These are phyloP conservation scores for Fusarium tupiense DNA, from an alignment of 2,329 filamentous ascomycete genomes.

Conservation along the genomic window DNA sequence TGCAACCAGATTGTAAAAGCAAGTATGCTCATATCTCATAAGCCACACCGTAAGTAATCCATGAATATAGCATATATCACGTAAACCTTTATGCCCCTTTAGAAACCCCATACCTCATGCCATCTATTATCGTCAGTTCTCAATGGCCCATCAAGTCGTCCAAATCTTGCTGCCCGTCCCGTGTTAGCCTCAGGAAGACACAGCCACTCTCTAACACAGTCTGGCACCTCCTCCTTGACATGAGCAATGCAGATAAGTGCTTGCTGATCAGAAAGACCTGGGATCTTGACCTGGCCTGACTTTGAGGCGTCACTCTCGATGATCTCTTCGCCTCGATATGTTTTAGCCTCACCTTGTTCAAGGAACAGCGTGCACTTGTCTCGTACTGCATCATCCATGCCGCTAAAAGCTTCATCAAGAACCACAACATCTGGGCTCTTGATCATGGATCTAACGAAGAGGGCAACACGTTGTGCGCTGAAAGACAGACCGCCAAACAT, in stretches of 20 bases:
- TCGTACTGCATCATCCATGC: slow-evolving; percentile 83
- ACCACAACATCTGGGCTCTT: slow-evolving; percentile 85
- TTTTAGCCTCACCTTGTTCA: slow-evolving; percentile 67
- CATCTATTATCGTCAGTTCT: slow-evolving; percentile 66
- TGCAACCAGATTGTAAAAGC: not conserved
- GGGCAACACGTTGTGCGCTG: slow-evolving; percentile 82
- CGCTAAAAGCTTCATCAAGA: slow-evolving; percentile 87
- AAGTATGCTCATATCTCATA: not conserved
- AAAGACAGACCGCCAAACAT: slow-evolving; percentile 81
- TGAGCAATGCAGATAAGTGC: slow-evolving; percentile 94
- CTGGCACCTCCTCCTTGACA: slow-evolving; percentile 88
- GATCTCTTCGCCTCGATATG: slow-evolving; percentile 48
- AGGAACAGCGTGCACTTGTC: slow-evolving; percentile 90
- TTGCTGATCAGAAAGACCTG: slow-evolving; percentile 74
- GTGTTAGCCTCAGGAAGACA: slow-evolving; percentile 82
- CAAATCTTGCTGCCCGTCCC: slow-evolving; percentile 68
- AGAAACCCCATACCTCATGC: slow-evolving; percentile 71
- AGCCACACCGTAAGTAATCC: too few species aligned
- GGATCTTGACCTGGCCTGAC: slow-evolving; percentile 60
- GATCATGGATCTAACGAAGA: slow-evolving; percentile 85
- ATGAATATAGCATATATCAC: not conserved
- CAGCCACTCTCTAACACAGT: slow-evolving; percentile 84
- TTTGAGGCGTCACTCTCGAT: slow-evolving; percentile 59
- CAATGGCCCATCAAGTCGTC: slow-evolving; percentile 69
- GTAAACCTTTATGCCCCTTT: not conserved